These are phyloP conservation scores for Proliferodiscus dingleyae DNA, from an alignment of 2,329 filamentous ascomycete genomes.

Conservation along the genomic window DNA sequence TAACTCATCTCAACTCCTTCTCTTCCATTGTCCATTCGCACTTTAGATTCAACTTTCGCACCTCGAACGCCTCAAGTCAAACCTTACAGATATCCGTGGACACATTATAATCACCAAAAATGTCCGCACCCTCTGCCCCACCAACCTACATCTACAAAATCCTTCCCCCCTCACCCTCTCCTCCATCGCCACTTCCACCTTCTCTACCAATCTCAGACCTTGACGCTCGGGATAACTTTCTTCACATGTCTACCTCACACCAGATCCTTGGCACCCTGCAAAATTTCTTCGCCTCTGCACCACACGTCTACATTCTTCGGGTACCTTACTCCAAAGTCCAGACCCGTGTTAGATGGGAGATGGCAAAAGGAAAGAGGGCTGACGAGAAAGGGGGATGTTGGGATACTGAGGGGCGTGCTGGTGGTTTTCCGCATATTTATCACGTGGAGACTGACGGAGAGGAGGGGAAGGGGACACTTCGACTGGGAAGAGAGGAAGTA, in stretches of 20 bases:
- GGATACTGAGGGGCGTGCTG: conserved; percentile 22
- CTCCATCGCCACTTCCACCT: conserved; percentile 21
- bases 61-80: no score
- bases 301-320: conserved; percentile 22
- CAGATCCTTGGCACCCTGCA: conserved; percentile 26
- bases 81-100: no score
- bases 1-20: no score
- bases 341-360: conserved; percentile 23
- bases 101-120: no score
- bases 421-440: conserved; percentile 29
- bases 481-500: conserved; percentile 24
- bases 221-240: conserved; percentile 25
- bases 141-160: conserved; percentile 32
- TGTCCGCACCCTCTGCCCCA: not conserved
- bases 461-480: conserved; percentile 13
- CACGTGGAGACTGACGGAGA: conserved; percentile 15
- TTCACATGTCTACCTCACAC: conserved; percentile 24
- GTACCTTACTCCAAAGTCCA: conserved; percentile 23
- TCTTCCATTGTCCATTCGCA: no score
- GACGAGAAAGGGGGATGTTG: conserved; percentile 23
- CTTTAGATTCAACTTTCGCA: no score
- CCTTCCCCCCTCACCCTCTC: conserved; percentile 20
- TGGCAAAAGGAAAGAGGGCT: conserved; percentile 18
- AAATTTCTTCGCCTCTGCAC: conserved; percentile 21
- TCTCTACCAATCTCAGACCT: conserved; percentile 27